phyloP scores from a whole-genome alignment of 306 rosid species.

The Pyrus communis region DNA sequence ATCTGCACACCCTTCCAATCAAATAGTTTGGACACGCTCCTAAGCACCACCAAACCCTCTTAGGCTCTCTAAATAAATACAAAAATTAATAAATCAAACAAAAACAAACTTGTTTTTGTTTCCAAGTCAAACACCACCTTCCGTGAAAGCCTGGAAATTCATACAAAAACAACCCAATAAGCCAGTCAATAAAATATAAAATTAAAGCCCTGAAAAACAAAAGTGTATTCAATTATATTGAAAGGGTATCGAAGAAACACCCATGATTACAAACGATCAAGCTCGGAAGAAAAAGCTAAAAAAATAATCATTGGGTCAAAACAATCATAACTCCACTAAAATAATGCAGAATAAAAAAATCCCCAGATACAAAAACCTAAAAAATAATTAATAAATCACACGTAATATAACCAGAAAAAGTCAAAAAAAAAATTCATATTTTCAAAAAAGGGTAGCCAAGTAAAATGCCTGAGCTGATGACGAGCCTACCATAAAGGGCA shows the following conservation, averaged over 20 bases:
- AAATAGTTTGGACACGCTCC: background rate
- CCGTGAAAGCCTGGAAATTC: constrained; percentile 63
- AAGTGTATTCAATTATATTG: constrained; percentile 3
- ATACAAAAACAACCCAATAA: constrained; percentile 26
- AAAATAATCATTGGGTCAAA: constrained; percentile 7
- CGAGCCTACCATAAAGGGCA: constrained; percentile 21
- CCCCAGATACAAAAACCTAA: constrained; percentile 17
- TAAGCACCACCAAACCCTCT: constrained; percentile 27
- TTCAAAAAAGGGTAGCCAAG: background rate
- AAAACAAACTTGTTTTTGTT: constrained; percentile 19
- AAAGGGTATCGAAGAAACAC: constrained; percentile 10
- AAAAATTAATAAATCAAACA: background rate
- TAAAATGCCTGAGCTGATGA: background rate
- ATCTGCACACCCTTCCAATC: constrained; percentile 14
- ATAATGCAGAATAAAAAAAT: constrained; percentile 9
- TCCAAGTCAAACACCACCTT: constrained; percentile 67
- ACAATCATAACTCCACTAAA: constrained; percentile 17
- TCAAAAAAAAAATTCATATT: background rate
- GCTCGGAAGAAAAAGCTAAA: constrained; percentile 3
- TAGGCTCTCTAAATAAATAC: background rate
- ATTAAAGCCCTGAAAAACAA: background rate
- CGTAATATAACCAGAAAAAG: background rate
- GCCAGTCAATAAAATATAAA: constrained; percentile 13
- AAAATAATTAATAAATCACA: background rate
- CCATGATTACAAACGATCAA: constrained; percentile 25